A percentile compares a stretch with the other conserved stretches of the same genome.
These are phyloP conservation scores for Hirschfeldia incana DNA, from an alignment of 345 rosid genomes.

Conservation along the genomic window DNA sequence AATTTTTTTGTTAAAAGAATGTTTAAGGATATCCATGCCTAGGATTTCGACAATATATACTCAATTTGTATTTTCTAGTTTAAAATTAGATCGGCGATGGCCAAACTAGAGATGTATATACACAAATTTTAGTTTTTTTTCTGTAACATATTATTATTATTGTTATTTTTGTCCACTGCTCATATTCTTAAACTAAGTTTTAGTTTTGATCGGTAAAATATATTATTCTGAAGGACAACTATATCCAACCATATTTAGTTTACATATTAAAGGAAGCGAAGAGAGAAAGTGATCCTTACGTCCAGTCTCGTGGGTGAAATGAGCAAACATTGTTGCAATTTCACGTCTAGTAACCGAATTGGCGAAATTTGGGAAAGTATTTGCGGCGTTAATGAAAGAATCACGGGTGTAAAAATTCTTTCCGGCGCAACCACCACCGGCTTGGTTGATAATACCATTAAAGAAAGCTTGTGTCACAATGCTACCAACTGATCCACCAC, in stretches of 20 bases:
- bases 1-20: background rate
- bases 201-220: background rate
- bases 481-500: background rate
- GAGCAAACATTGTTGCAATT: constrained; percentile 42
- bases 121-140: background rate
- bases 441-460: background rate
- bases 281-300: constrained; percentile 3
- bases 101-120: background rate
- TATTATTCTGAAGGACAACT: background rate
- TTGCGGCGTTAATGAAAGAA: constrained; percentile 34
- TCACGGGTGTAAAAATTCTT: constrained; percentile 47
- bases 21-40: background rate
- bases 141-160: background rate
- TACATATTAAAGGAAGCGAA: background rate
- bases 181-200: background rate
- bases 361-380: constrained; percentile 31
- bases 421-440: constrained; percentile 41
- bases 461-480: background rate
- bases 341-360: constrained; percentile 44
- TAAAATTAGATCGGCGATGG: background rate
- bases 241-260: background rate
- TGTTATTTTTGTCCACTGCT: background rate
- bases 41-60: background rate
- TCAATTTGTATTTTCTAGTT: background rate
- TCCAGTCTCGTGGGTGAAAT: constrained; percentile 41